A percentile compares a stretch with the other conserved stretches of the same genome.
phyloP scores from a whole-genome alignment of 2,329 filamentous ascomycete species.

The Cadophora luteo-olivacea region DNA sequence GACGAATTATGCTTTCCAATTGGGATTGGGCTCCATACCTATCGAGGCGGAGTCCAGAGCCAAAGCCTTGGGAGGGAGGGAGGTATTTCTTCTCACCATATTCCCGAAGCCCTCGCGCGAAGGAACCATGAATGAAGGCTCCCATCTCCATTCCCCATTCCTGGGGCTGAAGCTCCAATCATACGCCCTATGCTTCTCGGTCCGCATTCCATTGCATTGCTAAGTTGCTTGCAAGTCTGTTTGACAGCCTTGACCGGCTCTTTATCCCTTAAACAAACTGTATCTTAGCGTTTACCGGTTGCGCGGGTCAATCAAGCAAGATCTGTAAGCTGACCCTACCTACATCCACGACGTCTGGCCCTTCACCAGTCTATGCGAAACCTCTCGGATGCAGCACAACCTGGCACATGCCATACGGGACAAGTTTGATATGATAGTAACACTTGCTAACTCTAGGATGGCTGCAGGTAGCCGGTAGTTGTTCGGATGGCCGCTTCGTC shows the following conservation, averaged over 20 bases:
- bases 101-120: neutral
- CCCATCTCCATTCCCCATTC: slow-evolving; percentile 4
- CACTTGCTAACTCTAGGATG: neutral
- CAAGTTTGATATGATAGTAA: slow-evolving; percentile 9
- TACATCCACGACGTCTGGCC: neutral
- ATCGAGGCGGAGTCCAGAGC: slow-evolving; percentile 4
- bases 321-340: neutral
- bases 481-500: slow-evolving; percentile 17
- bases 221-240: neutral
- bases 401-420: slow-evolving; percentile 8
- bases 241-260: neutral
- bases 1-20: slow-evolving; percentile 14
- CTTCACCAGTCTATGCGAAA: slow-evolving; percentile 9
- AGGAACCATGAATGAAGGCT: slow-evolving; percentile 1
- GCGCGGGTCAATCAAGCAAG: slow-evolving; percentile 5
- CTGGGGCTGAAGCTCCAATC: slow-evolving; percentile 10
- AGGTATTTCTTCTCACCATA: neutral
- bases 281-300: slow-evolving; percentile 10
- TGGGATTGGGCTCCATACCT: neutral
- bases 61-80: neutral
- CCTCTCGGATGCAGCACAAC: neutral
- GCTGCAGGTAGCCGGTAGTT: slow-evolving; percentile 15
- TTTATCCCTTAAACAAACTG: neutral
- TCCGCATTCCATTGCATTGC: neutral
- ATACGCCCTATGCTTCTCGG: neutral